Evolutionary conservation across 73 alveolate genomes (phyloP), one percentile per base, ranked within the genome.

Genomic region (Paramecium biaurelia): DNA sequence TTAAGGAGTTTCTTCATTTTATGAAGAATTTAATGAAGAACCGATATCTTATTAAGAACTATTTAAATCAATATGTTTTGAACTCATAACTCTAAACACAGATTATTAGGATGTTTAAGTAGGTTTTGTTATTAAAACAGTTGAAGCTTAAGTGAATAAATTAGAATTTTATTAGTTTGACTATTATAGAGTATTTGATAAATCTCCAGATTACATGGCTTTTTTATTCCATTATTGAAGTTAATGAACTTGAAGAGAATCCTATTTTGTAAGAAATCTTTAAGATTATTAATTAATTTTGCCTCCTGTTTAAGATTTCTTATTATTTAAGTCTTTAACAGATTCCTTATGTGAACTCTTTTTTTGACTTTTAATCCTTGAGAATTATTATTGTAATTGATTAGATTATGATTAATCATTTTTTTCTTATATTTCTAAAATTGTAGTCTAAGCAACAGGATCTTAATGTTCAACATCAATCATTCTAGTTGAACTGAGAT

Each of bases 391-490:
- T 63, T 20, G 26, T 23, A 5, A 14, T 20, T 63, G 28, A 26
- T 30, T 9, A 30, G 41, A 30, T 63, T 63, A 26, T 0, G 24
- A 26, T 63, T 63, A 14, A 24, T 63, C 84, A 7, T 26, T 7
- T 32, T 63, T 63, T 63, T 63, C 84, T 4, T 23, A 63, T 26
- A 63, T 63, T 63, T 63, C 84, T 30, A 12, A 26, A 0, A 63
- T 63, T 5, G 30, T 15, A 4, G 26, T 7, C 12, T 63, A 63
- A 5, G 12, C 24, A 11, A 32, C 49, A 14, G 84, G 84, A 21
- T 63, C 84, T 32, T 63, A 63, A 63, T 63, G 84, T 63, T 63
- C 84, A 1, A 63, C 84, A 24, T 63, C 84, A 63, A 63, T 63
- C 84, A 63, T 63, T 63, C 84, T 63, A 1, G 84, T 63, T 26